phyloP scores from a whole-genome alignment of 2,329 filamentous ascomycete species.

The Botrytis fabae region DNA sequence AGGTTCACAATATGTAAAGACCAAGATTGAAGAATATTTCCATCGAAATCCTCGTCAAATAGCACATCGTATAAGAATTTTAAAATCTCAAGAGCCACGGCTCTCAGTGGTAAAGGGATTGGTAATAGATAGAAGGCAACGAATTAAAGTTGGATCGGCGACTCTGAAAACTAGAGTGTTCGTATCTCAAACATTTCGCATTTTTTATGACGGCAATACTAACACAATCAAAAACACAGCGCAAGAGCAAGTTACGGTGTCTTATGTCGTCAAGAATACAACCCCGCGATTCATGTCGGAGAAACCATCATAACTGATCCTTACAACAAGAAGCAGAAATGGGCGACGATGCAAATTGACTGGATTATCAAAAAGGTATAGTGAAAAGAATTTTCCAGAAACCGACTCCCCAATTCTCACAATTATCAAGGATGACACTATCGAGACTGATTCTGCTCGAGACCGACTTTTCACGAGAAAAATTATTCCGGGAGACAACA shows the following conservation, averaged over 20 bases:
- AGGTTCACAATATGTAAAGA: constrained; percentile 50
- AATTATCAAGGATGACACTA: constrained; percentile 42
- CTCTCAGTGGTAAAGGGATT: constrained; percentile 56
- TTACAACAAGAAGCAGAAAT: constrained; percentile 39
- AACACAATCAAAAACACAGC: constrained; percentile 1
- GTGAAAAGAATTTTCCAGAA: neutral
- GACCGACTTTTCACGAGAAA: constrained; percentile 40
- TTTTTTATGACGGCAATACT: neutral
- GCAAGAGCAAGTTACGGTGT: constrained; percentile 49
- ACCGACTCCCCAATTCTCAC: neutral
- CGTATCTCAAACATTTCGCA: neutral
- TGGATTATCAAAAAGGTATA: constrained; percentile 46
- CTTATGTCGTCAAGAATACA: constrained; percentile 44
- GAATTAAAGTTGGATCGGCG: constrained; percentile 45
- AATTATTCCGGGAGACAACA: constrained; percentile 41
- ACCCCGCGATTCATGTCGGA: constrained; percentile 42
- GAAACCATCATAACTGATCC: constrained; percentile 44
- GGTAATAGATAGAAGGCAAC: constrained; percentile 53
- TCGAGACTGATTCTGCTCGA: constrained; percentile 41
- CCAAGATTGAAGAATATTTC: constrained; percentile 45
- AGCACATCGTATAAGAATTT: constrained; percentile 43
- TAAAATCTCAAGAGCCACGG: constrained; percentile 53
- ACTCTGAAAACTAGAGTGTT: constrained; percentile 47
- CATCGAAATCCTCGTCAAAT: constrained; percentile 42
- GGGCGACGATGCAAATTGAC: constrained; percentile 47